Evolutionary conservation across 2,329 filamentous ascomycete genomes (phyloP).

Genomic region (Fusarium sp.): DNA sequence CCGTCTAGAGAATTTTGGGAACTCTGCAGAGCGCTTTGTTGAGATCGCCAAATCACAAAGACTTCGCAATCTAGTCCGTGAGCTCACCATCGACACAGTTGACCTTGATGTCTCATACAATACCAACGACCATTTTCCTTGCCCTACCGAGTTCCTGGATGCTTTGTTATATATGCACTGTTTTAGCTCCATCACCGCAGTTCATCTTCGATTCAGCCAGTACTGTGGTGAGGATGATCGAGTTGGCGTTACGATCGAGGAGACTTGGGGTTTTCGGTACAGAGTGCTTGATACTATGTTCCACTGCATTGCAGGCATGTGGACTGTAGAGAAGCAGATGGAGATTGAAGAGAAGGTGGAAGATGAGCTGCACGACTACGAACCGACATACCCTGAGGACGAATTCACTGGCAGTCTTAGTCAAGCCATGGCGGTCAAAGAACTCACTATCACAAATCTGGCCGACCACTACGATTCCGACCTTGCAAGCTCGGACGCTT

Average conservation of each 20-base stretch:
- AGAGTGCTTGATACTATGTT: conserved; percentile 24
- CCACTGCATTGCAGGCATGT: conserved; percentile 25
- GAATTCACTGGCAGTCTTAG: neutral
- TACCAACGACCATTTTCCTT: neutral
- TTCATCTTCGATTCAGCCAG: conserved; percentile 25
- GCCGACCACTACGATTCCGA: conserved; percentile 12
- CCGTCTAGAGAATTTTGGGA: conserved; percentile 2
- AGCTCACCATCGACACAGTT: conserved; percentile 32
- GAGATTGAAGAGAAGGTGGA: conserved; percentile 3
- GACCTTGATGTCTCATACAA: conserved; percentile 1
- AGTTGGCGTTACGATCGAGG: neutral
- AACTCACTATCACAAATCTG: conserved; percentile 23
- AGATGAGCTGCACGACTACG: neutral
- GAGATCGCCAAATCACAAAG: conserved; percentile 20
- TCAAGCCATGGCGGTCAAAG: conserved; percentile 18
- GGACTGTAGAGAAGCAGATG: conserved; percentile 7
- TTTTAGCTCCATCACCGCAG: neutral
- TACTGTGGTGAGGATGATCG: conserved; percentile 2
- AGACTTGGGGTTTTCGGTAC: conserved; percentile 17
- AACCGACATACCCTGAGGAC: neutral
- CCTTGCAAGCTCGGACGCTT: conserved; percentile 14
- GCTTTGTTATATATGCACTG: conserved; percentile 21
- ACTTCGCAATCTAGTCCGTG: conserved; percentile 24
- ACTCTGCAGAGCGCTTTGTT: conserved; percentile 19
- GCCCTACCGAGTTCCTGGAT: conserved; percentile 11